Base-by-base conservation (phyloP, 1,139 yeast species). In the Kodamaea sp. region DNA sequence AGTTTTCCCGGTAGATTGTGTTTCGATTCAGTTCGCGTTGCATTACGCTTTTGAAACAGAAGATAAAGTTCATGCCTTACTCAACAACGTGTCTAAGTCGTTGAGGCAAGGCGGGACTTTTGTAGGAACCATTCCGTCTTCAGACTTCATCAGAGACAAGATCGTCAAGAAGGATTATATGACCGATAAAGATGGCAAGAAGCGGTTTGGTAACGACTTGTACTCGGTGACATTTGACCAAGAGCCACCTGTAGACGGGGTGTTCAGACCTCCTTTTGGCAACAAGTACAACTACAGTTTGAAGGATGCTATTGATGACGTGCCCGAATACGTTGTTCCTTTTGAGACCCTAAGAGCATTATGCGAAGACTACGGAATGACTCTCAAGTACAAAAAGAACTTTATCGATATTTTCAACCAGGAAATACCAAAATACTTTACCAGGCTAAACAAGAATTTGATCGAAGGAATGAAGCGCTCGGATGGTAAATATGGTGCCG, bases 321-420 rank as follows among this genome's bases (percentile, higher is more conserved):
- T 92, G 7, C 97, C 97, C 0, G 99, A 92, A 55, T 92, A 86
- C 53, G 94, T 92, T n/a, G 97, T 92, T 5, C 98, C 97, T 0
- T 89, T 92, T 62, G 97, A 92, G 51, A 78, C 84, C 0, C 76
- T 92, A 40, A 72, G 95, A 55, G 77, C 83, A 40, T 63, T 89
- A 32, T 94, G 96, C 31, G 90, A 83, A 55, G 95, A 88, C 42
- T 85, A 81, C 56, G 88, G 89, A 15, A 61, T 92, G 48, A 82
- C 79, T 37, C 63, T 94, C 40, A 75, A 82, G 39, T 78, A 79
- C 49, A 83, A 83, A 50, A 81, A 82, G 66, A 83, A 86, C 35
- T 92, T 92, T 51, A 76, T 84, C 43, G 90, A 88, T 31, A 78
- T 90, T 54, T 92, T 88, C 63, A 83, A 80, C 34, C 83, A 81